Percentiles rank a stretch among this genome's conserved stretches.
Evolutionary conservation across 176 grass and related monocot genomes (phyloP).

Genomic region (Oryza meyeriana): DNA sequence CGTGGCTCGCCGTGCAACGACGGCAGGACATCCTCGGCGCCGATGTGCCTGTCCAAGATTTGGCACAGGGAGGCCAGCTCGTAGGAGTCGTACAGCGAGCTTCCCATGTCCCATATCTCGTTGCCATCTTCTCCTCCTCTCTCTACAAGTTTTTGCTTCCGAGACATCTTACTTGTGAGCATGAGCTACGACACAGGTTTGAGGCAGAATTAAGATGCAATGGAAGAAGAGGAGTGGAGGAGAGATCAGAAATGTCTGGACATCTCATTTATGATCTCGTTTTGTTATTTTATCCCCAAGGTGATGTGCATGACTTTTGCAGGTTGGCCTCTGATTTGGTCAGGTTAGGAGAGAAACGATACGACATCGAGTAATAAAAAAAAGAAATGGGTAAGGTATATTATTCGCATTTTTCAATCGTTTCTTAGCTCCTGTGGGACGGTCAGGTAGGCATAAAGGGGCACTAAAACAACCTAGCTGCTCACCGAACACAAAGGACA

Average conservation of each 20-base stretch:
- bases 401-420: background rate
- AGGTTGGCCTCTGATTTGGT: background rate
- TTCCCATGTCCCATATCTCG: conserved; percentile 63
- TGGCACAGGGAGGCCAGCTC: conserved; percentile 60
- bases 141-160: background rate
- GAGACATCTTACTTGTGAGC: conserved; percentile 19
- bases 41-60: conserved; percentile 47
- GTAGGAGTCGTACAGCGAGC: conserved; percentile 73
- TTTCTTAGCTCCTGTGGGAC: background rate
- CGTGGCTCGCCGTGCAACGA: background rate
- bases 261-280: background rate
- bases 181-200: background rate
- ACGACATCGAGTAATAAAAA: background rate
- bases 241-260: background rate
- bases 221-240: background rate
- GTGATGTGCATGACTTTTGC: background rate
- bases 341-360: conserved; percentile 15
- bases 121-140: background rate
- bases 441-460: background rate
- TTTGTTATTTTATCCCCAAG: background rate
- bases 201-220: background rate
- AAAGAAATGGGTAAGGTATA: background rate
- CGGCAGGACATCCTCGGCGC: conserved; percentile 13
- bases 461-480: background rate
- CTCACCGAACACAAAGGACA: conserved; percentile 21